A percentile compares a stretch with the other conserved stretches of the same genome.
phyloP scores from a whole-genome alignment of 805 yeast genomes.

The Naumovozyma dairenensis region DNA sequence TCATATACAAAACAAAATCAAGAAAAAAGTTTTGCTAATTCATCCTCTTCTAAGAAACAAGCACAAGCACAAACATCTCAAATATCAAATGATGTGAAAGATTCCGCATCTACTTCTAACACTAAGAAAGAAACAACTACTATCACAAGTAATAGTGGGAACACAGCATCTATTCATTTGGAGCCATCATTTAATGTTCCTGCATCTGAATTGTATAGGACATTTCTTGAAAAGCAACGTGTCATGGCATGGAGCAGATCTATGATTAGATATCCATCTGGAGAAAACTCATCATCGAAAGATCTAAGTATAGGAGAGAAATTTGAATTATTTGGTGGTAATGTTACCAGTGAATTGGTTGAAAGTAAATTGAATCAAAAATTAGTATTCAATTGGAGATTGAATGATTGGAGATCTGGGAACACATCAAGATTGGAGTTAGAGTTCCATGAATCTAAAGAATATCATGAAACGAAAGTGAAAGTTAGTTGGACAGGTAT shows the following conservation, averaged over 20 bases:
- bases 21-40: constrained; percentile 20
- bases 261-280: constrained; percentile 19
- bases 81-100: too few relatives aligned
- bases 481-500: constrained; percentile 75
- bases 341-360: constrained; percentile 60
- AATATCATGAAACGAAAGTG: constrained; percentile 74
- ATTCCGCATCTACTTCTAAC: too few relatives aligned
- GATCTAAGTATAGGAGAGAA: constrained; percentile 41
- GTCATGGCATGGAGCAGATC: constrained; percentile 90
- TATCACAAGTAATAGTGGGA: constrained; percentile 25
- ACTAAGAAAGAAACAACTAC: too few relatives aligned
- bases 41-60: too few relatives aligned
- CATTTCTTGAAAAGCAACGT: constrained; percentile 66
- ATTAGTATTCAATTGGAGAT: constrained; percentile 76
- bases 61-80: too few relatives aligned
- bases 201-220: constrained; percentile 73
- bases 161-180: constrained; percentile 69
- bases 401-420: constrained; percentile 80
- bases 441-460: constrained; percentile 51
- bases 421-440: constrained; percentile 65
- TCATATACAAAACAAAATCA: constrained; percentile 45
- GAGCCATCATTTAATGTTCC: constrained; percentile 78
- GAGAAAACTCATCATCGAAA: constrained; percentile 41
- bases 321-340: constrained; percentile 78
- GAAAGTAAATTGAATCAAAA: constrained; percentile 37